Base-by-base conservation (phyloP, 345 rosid genomes). In the Reutealis trisperma region DNA sequence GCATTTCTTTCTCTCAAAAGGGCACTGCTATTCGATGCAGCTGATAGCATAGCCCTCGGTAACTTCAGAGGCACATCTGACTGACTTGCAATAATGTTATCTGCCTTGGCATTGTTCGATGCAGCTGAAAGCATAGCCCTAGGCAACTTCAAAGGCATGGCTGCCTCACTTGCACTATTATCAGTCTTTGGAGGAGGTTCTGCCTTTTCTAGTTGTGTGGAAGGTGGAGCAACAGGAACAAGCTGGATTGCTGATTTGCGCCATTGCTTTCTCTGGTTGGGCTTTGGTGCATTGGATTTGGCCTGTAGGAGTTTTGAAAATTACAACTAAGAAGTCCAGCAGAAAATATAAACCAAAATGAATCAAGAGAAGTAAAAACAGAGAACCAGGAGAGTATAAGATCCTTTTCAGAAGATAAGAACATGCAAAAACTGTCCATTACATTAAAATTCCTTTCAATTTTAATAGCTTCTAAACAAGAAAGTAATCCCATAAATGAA, bases 231-330 rank as follows among this genome's bases (percentile, higher is more conserved):
- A 6, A 85, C 88, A 4, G 94, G 91, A 77, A 96, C 92, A 0
- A 96, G 88, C 91, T 94, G 96, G 60, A 96, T 83, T 12, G 77
- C 83, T 6, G 87, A 81, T 81, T 88, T 90, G 67, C 87, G 82
- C 97, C 97, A 90, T 83, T 92, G 90, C 90, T 92, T 96, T 82
- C 97, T 90, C 84, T 77, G 91, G 21, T 51, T 83, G 70, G 91
- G 92, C 85, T 80, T 93, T 67, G 92, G 86, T 63, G 80, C 93
- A 55, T 91, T 89, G 0, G 97, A 79, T 79, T 88, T 91, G 21
- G 75, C 93, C 98, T 96, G 94, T 57, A 41, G 21, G 8, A 52
- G 47, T 63, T 18, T 42, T 32, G 15, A 27, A 45, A 55, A 25
- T 47, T 42, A 10, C 5, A 21, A 18, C 10, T 22, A 1, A 47